Percentiles rank a stretch among this genome's conserved stretches.
Evolutionary conservation across 176 grass and related monocot species (phyloP).

Genomic region (Triticum monococcum): DNA sequence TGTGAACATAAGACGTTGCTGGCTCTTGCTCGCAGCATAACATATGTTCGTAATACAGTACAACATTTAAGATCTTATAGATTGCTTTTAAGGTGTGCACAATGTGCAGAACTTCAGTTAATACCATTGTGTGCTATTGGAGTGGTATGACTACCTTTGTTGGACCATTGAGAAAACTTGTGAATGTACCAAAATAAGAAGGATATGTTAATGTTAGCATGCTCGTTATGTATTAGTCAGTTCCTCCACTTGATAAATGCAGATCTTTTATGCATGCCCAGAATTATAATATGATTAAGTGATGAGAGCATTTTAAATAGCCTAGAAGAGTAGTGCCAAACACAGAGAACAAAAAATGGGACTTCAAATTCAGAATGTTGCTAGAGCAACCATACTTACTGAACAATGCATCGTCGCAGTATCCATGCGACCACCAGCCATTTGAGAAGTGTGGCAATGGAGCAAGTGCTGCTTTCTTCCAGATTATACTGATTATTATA

Average conservation of each 20-base stretch:
- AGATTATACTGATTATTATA: not conserved
- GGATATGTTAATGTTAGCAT: not conserved
- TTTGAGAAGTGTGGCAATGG: not conserved
- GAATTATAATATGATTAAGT: not conserved
- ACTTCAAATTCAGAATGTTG: not conserved
- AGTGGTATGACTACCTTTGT: not conserved
- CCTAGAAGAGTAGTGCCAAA: not conserved
- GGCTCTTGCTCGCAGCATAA: not conserved
- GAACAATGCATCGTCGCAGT: not conserved
- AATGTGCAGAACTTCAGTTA: not conserved
- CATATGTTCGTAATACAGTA: conserved; percentile 3
- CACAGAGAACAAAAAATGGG: conserved; percentile 10
- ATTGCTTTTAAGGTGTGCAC: not conserved
- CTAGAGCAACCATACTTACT: not conserved
- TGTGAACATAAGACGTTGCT: not conserved
- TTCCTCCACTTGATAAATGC: not conserved
- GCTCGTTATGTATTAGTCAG: not conserved
- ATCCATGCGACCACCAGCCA: not conserved
- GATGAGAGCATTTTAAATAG: not conserved
- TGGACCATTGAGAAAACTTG: not conserved
- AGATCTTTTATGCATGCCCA: not conserved
- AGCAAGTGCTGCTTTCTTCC: not conserved
- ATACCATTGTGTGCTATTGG: not conserved
- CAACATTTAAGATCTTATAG: not conserved
- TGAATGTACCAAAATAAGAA: conserved; percentile 12